These are phyloP conservation scores for Cladosporium sp. DNA, from an alignment of 2,329 filamentous ascomycete species.

Conservation along the genomic window DNA sequence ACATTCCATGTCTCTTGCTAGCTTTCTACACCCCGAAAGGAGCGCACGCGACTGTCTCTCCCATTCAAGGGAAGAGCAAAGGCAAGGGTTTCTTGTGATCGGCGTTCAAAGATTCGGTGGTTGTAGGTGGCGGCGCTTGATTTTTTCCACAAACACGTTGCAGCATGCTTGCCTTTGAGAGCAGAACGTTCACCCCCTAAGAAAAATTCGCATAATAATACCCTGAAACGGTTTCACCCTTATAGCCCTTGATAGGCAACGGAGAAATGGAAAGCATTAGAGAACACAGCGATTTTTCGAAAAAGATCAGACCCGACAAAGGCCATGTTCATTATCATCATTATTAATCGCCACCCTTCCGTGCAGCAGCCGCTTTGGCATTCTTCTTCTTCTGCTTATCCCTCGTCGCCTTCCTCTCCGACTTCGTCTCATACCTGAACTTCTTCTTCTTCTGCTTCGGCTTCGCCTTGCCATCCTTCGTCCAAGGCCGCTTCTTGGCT, in stretches of 20 bases:
- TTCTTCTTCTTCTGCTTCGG: slow-evolving; percentile 71
- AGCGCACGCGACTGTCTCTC: neutral
- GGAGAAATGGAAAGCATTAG: neutral
- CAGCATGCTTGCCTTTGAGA: neutral
- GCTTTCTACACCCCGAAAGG: slow-evolving; percentile 11
- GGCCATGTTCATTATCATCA: neutral
- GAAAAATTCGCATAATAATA: slow-evolving; percentile 10
- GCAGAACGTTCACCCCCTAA: neutral
- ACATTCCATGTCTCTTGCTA: slow-evolving; percentile 11
- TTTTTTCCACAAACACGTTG: neutral
- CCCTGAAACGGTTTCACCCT: slow-evolving; percentile 1
- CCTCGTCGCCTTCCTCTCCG: slow-evolving; percentile 63
- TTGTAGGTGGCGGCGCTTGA: neutral
- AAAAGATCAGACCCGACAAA: neutral
- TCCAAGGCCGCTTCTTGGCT: slow-evolving; percentile 42
- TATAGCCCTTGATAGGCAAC: slow-evolving; percentile 3
- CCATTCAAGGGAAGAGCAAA: neutral
- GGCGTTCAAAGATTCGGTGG: neutral
- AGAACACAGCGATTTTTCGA: neutral
- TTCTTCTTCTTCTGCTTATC: slow-evolving; percentile 65
- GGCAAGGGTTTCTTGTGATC: slow-evolving; percentile 9
- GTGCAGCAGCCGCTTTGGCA: slow-evolving; percentile 60
- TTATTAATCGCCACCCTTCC: neutral
- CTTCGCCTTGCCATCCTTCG: slow-evolving; percentile 46
- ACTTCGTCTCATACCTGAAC: slow-evolving; percentile 88